Base-by-base conservation (phyloP, 331 rosid genomes). In the Telfairia occidentalis region DNA sequence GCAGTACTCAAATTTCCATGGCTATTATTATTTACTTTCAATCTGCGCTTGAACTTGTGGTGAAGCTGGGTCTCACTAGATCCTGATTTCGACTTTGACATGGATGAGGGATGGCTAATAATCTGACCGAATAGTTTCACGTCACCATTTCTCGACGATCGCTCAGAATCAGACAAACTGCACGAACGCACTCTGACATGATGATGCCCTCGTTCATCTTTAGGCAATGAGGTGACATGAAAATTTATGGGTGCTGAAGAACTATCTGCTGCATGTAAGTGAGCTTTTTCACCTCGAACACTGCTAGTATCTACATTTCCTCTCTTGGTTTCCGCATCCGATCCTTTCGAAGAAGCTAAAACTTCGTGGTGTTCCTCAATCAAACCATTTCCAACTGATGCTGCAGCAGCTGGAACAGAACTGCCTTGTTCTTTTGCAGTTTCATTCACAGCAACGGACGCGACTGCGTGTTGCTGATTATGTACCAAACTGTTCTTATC, bases 81-180 rank as follows among this genome's bases (percentile, higher is more conserved):
- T 64, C 73, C 82, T 72, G 84, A 78, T 81, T 63, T 82, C 15
- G 84, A 70, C 38, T 77, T 85, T 75, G 83, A 89, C 37, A 50
- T 6, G 3, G 87, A 76, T 28, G 90, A 85, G 52, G 97, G 83
- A 83, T 81, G 84, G 64, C 87, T 89, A 0, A 90, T 88, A 79
- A 92, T 92, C 82, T 90, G 86, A 24, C 99, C 99, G 48, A 92
- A 92, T 75, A 96, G 85, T 75, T 92, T 96, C 81, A 96, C 91
- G 79, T 96, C 90, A 77, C 99, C 96, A 83, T 87, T 88, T 83
- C 89, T 82, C 77, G 86, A 82, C 11, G 87, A 74, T 75, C 78
- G 85, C 46, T 89, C 97, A 0, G 97, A 82, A 83, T 90, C 97
- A 7, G 86, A 76, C 1, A 78, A 84, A 71, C 83, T 82, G 45